These are phyloP conservation scores for Schwanniomyces yamadae DNA, from an alignment of 805 yeast species.

Conservation along the genomic window DNA sequence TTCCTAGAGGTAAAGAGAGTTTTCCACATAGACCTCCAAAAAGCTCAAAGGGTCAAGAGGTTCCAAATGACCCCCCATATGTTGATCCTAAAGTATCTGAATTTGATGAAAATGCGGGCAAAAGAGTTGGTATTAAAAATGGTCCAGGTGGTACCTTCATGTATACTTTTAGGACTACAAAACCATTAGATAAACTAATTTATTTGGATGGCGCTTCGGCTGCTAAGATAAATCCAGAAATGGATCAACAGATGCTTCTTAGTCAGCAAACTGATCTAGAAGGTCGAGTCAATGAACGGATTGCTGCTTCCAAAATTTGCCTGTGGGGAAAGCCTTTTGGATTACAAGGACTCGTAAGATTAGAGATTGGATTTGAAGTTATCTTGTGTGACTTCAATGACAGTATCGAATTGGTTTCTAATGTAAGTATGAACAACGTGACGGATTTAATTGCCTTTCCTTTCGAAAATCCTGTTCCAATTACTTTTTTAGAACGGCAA, in stretches of 20 bases:
- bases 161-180: conserved; percentile 47
- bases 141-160: conserved; percentile 19
- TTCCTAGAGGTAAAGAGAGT: conserved; percentile 5
- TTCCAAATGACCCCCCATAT: no score
- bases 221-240: conserved; percentile 53
- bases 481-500: conserved; percentile 6
- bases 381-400: conserved; percentile 57
- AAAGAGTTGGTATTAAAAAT: not conserved
- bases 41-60: no score
- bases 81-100: no score
- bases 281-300: conserved; percentile 35
- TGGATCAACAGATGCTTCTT: conserved; percentile 47
- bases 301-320: conserved; percentile 52
- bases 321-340: conserved; percentile 54
- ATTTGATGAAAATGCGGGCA: no score
- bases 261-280: conserved; percentile 20
- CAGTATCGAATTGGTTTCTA: conserved; percentile 47
- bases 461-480: conserved; percentile 7
- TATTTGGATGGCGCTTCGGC: conserved; percentile 70
- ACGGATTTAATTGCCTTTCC: conserved; percentile 43
- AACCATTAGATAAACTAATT: conserved; percentile 49
- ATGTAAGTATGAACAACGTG: conserved; percentile 37
- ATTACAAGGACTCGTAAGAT: conserved; percentile 56
- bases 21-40: no score
- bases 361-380: conserved; percentile 64